These are phyloP conservation scores for Phialophora expanda DNA, from an alignment of 2,329 filamentous ascomycete genomes.

Conservation along the genomic window DNA sequence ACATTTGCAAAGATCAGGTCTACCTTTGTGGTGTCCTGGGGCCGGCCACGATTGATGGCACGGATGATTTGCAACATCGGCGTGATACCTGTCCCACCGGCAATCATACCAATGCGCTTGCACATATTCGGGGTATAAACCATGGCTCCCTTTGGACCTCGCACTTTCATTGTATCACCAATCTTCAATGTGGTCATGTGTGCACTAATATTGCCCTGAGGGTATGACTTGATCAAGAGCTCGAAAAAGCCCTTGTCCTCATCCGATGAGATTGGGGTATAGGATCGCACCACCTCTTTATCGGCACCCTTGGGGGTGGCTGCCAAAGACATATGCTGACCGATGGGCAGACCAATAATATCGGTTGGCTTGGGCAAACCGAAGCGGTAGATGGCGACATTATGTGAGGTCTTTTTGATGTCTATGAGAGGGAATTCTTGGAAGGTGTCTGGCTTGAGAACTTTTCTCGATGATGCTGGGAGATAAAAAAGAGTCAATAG, in stretches of 20 bases:
- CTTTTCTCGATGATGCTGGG: conserved; percentile 72
- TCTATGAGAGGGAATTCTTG: conserved; percentile 92
- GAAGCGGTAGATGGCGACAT: conserved; percentile 98
- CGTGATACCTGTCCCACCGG: conserved; percentile 95
- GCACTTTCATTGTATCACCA: conserved; percentile 86
- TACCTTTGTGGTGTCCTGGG: conserved; percentile 80
- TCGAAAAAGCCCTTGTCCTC: conserved; percentile 91
- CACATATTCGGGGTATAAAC: conserved; percentile 98
- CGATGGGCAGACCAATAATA: conserved; percentile 94
- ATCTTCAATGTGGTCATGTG: conserved; percentile 82
- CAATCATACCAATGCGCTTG: conserved; percentile 95
- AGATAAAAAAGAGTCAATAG: conserved; percentile 3
- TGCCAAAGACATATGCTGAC: conserved; percentile 97
- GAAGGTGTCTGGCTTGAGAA: conserved; percentile 85
- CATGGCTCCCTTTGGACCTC: conserved; percentile 96
- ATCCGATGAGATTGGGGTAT: conserved; percentile 90
- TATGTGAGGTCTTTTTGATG: conserved; percentile 96
- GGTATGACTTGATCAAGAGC: conserved; percentile 97
- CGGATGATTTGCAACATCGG: conserved; percentile 97
- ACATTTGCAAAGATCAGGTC: conserved; percentile 98
- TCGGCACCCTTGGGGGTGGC: conserved; percentile 75
- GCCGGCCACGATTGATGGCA: conserved; percentile 81
- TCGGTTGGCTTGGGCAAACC: conserved; percentile 75
- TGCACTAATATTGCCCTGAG: conserved; percentile 95
- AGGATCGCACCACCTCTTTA: conserved; percentile 88